Base-by-base conservation (phyloP, 179 eudicot species). In the Camellia oleifera region DNA sequence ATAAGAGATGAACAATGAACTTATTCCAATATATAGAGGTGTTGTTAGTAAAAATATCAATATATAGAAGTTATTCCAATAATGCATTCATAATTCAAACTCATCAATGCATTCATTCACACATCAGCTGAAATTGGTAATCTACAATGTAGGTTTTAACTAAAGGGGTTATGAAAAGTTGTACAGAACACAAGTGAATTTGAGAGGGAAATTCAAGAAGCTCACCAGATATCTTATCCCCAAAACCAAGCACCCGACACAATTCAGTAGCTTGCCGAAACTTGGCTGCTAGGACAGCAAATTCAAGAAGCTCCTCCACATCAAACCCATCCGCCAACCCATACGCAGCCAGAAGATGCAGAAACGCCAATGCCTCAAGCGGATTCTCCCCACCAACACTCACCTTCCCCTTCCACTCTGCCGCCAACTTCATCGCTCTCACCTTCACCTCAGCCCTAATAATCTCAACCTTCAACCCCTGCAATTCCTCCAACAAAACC, bases 401-500 rank as follows among this genome's bases (percentile, higher is more conserved):
- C 71, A 79, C 67, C 78, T 77, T 84, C 69, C 60, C 76, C 57
- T 70, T 84, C 88, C 88, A 86, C 75, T 84, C 83, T 1, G 52
- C 67, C 46, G 88, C 88, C 56, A 84, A 58, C 1, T 61, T 62
- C 83, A 7, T 70, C 0, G 90, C 88, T 68, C 77, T 83, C 65
- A 72, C 86, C 76, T 69, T 82, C 54, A 70, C 81, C 52, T 82
- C 84, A 2, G 69, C 65, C 40, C 23, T 57, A 32, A 84, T 77
- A 32, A 84, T 77, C 70, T 82, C 81, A 7, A 54, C 42, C 72
- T 69, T 82, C 26, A 82, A 18, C 63, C 68, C 54, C 84, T 74
- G 46, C 80, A 88, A 78, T 13, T 57, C 87, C 82, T 86, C 87
- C 78, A 88, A 77, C 82, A 88, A 75, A 45, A 79, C 71, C 72